Evolutionary conservation across 1,139 yeast species (phyloP).

Genomic region (Pneumocystis murina): DNA sequence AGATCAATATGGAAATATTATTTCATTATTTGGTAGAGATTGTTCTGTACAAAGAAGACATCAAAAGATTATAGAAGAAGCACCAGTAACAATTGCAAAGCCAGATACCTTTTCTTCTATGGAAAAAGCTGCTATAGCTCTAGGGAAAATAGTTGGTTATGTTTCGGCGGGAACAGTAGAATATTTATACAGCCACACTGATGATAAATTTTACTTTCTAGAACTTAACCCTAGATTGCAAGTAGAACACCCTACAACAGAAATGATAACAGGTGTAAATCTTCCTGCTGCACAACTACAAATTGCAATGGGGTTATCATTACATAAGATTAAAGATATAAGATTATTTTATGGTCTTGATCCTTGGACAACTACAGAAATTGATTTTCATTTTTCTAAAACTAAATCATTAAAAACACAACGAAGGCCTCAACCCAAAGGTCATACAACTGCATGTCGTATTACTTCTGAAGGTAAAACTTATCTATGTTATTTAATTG

Average conservation of each 20-base stretch:
- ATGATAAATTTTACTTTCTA: slow-evolving; percentile 85
- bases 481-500: not conserved
- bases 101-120: slow-evolving; percentile 71
- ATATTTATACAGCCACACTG: slow-evolving; percentile 83
- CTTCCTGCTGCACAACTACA: slow-evolving; percentile 96
- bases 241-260: slow-evolving; percentile 98
- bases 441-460: slow-evolving; percentile 98
- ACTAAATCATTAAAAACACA: slow-evolving; percentile 61
- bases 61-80: slow-evolving; percentile 91
- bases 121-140: slow-evolving; percentile 95
- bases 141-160: slow-evolving; percentile 90
- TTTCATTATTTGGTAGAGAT: slow-evolving; percentile 87
- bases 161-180: slow-evolving; percentile 99
- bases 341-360: slow-evolving; percentile 88
- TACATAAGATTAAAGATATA: slow-evolving; percentile 86
- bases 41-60: slow-evolving; percentile 97
- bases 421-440: slow-evolving; percentile 88
- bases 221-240: slow-evolving; percentile 96
- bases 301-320: slow-evolving; percentile 98
- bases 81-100: slow-evolving; percentile 87
- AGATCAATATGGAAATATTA: slow-evolving; percentile 89
- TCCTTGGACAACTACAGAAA: slow-evolving; percentile 79
- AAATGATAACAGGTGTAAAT: slow-evolving; percentile 97
- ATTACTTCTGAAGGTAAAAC: slow-evolving; percentile 58
- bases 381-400: slow-evolving; percentile 76